A percentile compares a stretch with the other conserved stretches of the same genome.
Evolutionary conservation across 2,329 filamentous ascomycete species (phyloP).

Genomic region (Emergomyces orientalis): DNA sequence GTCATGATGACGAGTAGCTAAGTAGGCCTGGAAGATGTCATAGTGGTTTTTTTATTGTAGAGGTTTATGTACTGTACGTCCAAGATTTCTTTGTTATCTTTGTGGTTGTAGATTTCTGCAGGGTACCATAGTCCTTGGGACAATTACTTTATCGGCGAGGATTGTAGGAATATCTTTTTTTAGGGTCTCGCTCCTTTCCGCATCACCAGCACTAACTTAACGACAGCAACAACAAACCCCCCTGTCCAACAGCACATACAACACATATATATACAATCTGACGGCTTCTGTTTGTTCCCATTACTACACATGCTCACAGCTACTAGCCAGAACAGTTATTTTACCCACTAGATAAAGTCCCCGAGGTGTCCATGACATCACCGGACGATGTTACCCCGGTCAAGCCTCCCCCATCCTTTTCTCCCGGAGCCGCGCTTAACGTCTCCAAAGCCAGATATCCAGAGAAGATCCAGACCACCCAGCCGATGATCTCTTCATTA

Average conservation of each 20-base stretch:
- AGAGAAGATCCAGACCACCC: constrained; percentile 43
- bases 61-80: too few relatives aligned
- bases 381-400: constrained; percentile 54
- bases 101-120: neutral
- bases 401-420: constrained; percentile 61
- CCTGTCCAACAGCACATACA: neutral
- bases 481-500: constrained; percentile 32
- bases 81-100: neutral
- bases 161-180: neutral
- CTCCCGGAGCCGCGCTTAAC: constrained; percentile 53
- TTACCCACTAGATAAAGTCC: constrained; percentile 1
- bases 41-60: neutral
- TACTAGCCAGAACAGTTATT: constrained; percentile 1
- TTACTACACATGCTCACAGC: constrained; percentile 9
- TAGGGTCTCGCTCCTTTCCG: neutral
- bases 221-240: neutral
- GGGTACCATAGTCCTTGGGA: too few relatives aligned
- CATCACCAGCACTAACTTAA: neutral
- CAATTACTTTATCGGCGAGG: neutral
- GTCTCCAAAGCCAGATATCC: constrained; percentile 52
- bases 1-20: neutral
- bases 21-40: neutral
- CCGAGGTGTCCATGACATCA: constrained; percentile 55
- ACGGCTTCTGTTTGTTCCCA: neutral
- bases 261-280: neutral